phyloP scores from a whole-genome alignment of 2,329 filamentous ascomycete species.

The Talaromyces sp. region DNA sequence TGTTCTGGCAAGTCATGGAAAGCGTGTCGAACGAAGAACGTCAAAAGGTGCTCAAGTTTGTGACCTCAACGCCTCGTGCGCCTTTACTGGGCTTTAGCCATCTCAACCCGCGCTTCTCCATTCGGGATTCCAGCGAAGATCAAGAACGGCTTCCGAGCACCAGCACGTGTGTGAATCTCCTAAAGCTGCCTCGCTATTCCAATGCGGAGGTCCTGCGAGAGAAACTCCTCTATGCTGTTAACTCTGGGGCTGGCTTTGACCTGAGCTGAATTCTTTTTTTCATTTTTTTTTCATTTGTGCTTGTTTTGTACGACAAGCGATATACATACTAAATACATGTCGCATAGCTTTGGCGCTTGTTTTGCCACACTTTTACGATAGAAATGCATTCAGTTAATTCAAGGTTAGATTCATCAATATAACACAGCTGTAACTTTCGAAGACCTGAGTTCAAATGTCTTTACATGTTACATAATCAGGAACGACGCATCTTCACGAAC shows the following conservation, averaged over 20 bases:
- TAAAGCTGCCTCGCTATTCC: slow-evolving; percentile 83
- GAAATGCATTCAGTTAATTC: background rate
- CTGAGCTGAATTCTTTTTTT: slow-evolving; percentile 37
- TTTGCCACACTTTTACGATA: background rate
- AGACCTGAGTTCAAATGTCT: background rate
- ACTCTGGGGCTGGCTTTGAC: slow-evolving; percentile 89
- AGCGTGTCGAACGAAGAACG: slow-evolving; percentile 69
- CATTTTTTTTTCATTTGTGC: background rate
- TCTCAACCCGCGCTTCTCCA: slow-evolving; percentile 79
- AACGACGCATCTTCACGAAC: background rate
- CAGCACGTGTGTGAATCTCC: slow-evolving; percentile 89
- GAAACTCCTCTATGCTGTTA: slow-evolving; percentile 85
- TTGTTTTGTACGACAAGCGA: background rate
- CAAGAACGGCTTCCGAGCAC: slow-evolving; percentile 79
- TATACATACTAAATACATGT: slow-evolving; percentile 8
- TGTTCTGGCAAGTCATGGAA: slow-evolving; percentile 90
- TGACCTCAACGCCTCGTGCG: slow-evolving; percentile 86
- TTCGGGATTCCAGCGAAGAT: slow-evolving; percentile 74
- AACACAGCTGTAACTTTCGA: no score
- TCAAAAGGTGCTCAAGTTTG: slow-evolving; percentile 86
- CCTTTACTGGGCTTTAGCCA: slow-evolving; percentile 85
- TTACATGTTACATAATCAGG: no score
- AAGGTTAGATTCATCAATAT: no score
- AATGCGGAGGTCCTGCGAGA: slow-evolving; percentile 60
- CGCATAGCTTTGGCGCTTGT: slow-evolving; percentile 27